phyloP scores from a whole-genome alignment of 169 alveolate genomes.

The Eimeria falciformis region DNA sequence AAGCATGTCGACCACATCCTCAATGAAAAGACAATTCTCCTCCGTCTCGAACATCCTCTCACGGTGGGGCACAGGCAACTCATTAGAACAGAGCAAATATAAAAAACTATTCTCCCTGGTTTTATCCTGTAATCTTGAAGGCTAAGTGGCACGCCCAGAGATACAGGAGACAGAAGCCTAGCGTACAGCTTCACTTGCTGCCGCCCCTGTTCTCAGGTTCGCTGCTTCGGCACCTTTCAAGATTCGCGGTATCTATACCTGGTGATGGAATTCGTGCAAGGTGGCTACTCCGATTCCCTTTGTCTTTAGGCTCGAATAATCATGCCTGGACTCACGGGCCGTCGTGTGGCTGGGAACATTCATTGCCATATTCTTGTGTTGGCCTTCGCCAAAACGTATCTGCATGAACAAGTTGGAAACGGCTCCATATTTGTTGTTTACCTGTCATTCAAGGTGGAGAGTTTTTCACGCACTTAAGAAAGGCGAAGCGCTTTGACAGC shows the following conservation, averaged over 20 bases:
- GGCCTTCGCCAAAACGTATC: not conserved
- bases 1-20: constrained; percentile 93
- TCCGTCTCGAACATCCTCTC: constrained; percentile 90
- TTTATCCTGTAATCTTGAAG: too few species aligned
- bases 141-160: too few species aligned
- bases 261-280: constrained; percentile 86
- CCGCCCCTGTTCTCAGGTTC: constrained; percentile 86
- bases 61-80: constrained; percentile 83
- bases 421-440: too few species aligned
- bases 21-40: constrained; percentile 92
- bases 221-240: constrained; percentile 86
- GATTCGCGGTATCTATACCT: constrained; percentile 84
- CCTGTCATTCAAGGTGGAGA: too few species aligned
- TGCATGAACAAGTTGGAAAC: too few species aligned
- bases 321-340: too few species aligned
- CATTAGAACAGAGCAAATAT: not conserved
- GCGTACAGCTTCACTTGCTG: not conserved
- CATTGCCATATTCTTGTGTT: too few species aligned
- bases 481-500: constrained; percentile 86
- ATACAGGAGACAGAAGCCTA: not conserved
- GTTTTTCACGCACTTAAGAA: constrained; percentile 91
- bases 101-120: too few species aligned
- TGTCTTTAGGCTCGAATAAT: too few species aligned
- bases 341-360: too few species aligned
- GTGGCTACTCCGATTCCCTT: too few species aligned